These are phyloP conservation scores for Melampsora abietis-canadensis DNA, from an alignment of 1,284 basidiomycete species.

Conservation along the genomic window DNA sequence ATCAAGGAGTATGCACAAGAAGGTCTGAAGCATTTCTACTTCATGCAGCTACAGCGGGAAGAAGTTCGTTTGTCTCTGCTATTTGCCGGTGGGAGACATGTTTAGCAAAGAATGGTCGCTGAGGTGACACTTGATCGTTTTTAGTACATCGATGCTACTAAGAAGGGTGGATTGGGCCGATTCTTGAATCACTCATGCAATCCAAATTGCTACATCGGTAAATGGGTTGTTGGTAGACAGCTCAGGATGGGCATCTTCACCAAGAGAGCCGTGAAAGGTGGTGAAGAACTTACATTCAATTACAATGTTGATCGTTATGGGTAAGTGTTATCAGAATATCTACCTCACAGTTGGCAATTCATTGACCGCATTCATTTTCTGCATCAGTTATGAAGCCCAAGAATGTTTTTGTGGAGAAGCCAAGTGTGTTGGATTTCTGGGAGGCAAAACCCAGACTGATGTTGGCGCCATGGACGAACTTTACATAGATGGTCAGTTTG, in stretches of 20 bases:
- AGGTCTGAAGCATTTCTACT: conserved; percentile 95
- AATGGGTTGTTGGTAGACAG: conserved; percentile 89
- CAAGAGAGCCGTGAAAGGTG: conserved; percentile 70
- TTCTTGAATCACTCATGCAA: conserved; percentile 98
- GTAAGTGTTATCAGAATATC: conserved; percentile 58
- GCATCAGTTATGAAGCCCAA: conserved; percentile 81
- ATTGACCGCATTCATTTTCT: neutral
- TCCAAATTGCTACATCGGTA: conserved; percentile 98
- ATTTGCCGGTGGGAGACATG: neutral
- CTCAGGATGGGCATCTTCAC: conserved; percentile 99
- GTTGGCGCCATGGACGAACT: conserved; percentile 87
- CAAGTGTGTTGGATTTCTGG: conserved; percentile 92
- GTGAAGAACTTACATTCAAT: conserved; percentile 97
- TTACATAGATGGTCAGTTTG: conserved; percentile 75
- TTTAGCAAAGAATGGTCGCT: neutral
- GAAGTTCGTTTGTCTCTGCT: conserved; percentile 63
- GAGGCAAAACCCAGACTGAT: conserved; percentile 98
- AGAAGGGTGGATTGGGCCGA: conserved; percentile 89
- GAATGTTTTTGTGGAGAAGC: conserved; percentile 92
- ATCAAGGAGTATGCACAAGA: conserved; percentile 92
- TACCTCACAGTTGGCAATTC: neutral
- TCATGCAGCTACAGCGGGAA: conserved; percentile 98
- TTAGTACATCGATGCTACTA: conserved; percentile 96
- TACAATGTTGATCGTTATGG: conserved; percentile 99
- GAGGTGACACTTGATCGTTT: neutral